phyloP scores from a whole-genome alignment of 1,284 basidiomycete genomes.

The Volvariella volvacea region DNA sequence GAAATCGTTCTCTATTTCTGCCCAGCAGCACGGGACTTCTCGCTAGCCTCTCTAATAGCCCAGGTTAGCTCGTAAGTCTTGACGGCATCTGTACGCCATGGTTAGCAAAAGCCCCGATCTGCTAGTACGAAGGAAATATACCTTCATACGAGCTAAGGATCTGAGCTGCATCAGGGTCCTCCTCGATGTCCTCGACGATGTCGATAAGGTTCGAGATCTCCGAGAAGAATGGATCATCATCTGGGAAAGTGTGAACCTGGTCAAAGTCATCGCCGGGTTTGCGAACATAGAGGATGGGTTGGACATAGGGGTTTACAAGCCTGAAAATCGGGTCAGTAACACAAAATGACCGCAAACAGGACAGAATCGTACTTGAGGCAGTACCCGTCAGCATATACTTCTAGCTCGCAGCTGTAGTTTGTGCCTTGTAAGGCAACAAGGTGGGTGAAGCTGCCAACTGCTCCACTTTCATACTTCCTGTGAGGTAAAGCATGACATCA shows the following conservation, averaged over 20 bases:
- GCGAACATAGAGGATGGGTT: constrained; percentile 81
- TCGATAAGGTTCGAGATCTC: constrained; percentile 85
- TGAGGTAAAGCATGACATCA: no score
- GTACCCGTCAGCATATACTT: constrained; percentile 89
- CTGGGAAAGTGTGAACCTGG: constrained; percentile 67
- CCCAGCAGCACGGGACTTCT: constrained; percentile 36
- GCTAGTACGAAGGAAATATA: constrained; percentile 20
- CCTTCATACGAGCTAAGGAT: constrained; percentile 76
- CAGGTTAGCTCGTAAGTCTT: constrained; percentile 85
- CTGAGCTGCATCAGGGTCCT: constrained; percentile 59
- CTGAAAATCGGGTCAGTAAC: constrained; percentile 27
- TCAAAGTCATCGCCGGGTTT: constrained; percentile 82
- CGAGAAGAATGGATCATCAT: constrained; percentile 91
- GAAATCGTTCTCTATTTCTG: no score
- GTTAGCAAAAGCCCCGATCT: neutral
- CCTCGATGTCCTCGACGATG: constrained; percentile 74
- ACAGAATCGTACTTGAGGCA: constrained; percentile 52
- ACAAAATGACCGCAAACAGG: constrained; percentile 1
- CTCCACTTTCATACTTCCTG: constrained; percentile 91
- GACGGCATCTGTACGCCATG: constrained; percentile 60
- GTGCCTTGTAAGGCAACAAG: constrained; percentile 84
- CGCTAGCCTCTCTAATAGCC: constrained; percentile 79
- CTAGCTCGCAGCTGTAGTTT: constrained; percentile 90
- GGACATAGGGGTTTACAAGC: constrained; percentile 83
- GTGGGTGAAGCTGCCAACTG: constrained; percentile 86